Conservation (phyloP, 2,329 filamentous ascomycete genomes). For the Chlorencoelia australis region DNA sequence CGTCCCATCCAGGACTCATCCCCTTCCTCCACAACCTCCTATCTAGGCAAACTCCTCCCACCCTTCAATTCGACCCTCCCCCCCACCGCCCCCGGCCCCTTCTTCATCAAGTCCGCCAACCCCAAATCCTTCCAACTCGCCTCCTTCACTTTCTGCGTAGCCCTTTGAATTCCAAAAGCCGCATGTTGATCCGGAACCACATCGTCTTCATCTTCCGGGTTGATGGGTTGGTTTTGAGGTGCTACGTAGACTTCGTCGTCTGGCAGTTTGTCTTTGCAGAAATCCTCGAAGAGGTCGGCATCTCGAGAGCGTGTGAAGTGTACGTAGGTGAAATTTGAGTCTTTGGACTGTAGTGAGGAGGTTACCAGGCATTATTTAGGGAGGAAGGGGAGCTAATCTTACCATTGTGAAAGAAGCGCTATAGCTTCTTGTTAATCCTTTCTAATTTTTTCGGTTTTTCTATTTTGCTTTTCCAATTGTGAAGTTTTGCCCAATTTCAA, state of each 20-base stretch:
- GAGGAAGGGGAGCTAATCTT: not conserved
- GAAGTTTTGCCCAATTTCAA: no score
- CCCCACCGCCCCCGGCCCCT: conserved; percentile 34
- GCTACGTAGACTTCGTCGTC: conserved; percentile 76
- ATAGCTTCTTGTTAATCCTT: no score
- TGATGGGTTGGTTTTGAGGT: conserved; percentile 68
- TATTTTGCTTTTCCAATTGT: no score
- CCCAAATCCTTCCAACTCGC: conserved; percentile 72
- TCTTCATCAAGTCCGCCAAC: conserved; percentile 58
- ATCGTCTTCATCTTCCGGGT: conserved; percentile 82
- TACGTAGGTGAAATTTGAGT: conserved; percentile 64
- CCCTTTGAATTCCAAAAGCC: conserved; percentile 75
- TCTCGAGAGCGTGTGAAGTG: conserved; percentile 64
- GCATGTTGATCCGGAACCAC: conserved; percentile 83
- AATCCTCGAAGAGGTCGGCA: conserved; percentile 71
- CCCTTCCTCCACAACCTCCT: not conserved
- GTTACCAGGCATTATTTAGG: no score
- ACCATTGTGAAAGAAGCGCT: not conserved
- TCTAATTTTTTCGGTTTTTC: no score
- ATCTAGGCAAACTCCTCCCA: conserved; percentile 18
- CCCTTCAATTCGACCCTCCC: conserved; percentile 6
- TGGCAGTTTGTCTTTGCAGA: conserved; percentile 60
- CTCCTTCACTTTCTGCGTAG: conserved; percentile 62
- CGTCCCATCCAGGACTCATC: no score
- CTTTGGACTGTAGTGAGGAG: conserved; percentile 41